Conservation (phyloP, 192 early-diverging fungal species). For the Gryganskiella cystojenkinii region DNA sequence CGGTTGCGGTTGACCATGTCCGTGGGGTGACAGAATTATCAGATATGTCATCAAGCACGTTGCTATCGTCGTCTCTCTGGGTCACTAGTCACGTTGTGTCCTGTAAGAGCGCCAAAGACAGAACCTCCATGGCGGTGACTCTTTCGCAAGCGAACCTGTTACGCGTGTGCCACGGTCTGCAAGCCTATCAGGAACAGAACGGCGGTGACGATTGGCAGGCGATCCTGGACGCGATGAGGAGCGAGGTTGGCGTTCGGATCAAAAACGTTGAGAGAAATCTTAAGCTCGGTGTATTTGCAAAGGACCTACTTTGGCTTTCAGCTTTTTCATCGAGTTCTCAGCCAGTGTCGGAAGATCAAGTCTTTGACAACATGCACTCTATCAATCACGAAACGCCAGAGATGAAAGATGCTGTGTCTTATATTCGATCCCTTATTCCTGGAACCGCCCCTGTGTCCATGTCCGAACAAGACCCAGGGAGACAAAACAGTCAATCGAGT, state of each 20-base stretch:
- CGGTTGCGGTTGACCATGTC: neutral
- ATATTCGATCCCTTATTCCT: constrained; percentile 27
- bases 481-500: too few species aligned
- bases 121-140: constrained; percentile 41
- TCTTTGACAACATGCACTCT: constrained; percentile 2
- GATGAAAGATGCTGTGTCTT: constrained; percentile 18
- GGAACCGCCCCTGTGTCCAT: neutral
- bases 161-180: constrained; percentile 27
- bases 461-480: too few species aligned
- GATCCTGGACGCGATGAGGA: constrained; percentile 45
- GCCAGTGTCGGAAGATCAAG: too few species aligned
- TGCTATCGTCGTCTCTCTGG: constrained; percentile 23
- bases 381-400: neutral
- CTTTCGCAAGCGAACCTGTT: constrained; percentile 42
- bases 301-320: constrained; percentile 40
- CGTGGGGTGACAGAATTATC: neutral
- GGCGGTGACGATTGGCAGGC: constrained; percentile 38
- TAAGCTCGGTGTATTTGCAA: constrained; percentile 41
- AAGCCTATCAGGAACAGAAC: constrained; percentile 5
- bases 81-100: constrained; percentile 36
- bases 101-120: constrained; percentile 48
- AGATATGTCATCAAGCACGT: neutral
- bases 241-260: constrained; percentile 42
- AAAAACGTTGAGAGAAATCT: constrained; percentile 50
- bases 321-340: constrained; percentile 19